Evolutionary conservation across 306 rosid species (phyloP).

Genomic region (Castanospermum australe): DNA sequence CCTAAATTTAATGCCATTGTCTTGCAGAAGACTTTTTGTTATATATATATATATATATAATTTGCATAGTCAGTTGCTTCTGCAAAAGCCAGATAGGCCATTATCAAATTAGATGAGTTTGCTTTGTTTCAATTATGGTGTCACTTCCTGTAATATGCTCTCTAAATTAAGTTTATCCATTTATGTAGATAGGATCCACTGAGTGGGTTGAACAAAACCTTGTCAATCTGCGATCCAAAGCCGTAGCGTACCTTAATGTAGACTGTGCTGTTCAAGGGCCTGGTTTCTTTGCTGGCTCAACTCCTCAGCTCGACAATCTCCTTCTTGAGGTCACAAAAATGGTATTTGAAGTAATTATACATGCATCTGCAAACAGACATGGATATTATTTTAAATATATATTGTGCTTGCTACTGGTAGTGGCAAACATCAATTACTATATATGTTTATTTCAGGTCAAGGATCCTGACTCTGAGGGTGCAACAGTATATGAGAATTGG

Average conservation of each 20-base stretch:
- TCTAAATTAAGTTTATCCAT: constrained; percentile 18
- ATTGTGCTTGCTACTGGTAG: background rate
- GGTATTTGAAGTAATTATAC: constrained; percentile 32
- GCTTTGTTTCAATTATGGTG: background rate
- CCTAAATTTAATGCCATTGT: background rate
- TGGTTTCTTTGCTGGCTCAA: constrained; percentile 61
- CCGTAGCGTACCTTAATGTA: constrained; percentile 75
- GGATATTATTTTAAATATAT: background rate
- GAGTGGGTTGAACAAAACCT: constrained; percentile 88
- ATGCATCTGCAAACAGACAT: background rate
- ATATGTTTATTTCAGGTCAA: constrained; percentile 48
- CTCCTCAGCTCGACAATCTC: constrained; percentile 76
- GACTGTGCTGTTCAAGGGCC: constrained; percentile 80
- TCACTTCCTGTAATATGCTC: background rate
- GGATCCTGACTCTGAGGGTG: constrained; percentile 64
- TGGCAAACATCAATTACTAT: background rate
- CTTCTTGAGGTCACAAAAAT: constrained; percentile 54
- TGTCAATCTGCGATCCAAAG: constrained; percentile 57
- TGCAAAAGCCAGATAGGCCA: background rate
- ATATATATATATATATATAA: no score
- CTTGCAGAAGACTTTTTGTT: background rate
- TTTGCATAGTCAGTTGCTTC: background rate
- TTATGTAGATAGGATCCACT: constrained; percentile 66
- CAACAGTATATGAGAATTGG: constrained; percentile 51
- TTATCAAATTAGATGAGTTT: constrained; percentile 1